These are phyloP conservation scores for Colletotrichum caudatum DNA, from an alignment of 2,329 filamentous ascomycete species.

Conservation along the genomic window DNA sequence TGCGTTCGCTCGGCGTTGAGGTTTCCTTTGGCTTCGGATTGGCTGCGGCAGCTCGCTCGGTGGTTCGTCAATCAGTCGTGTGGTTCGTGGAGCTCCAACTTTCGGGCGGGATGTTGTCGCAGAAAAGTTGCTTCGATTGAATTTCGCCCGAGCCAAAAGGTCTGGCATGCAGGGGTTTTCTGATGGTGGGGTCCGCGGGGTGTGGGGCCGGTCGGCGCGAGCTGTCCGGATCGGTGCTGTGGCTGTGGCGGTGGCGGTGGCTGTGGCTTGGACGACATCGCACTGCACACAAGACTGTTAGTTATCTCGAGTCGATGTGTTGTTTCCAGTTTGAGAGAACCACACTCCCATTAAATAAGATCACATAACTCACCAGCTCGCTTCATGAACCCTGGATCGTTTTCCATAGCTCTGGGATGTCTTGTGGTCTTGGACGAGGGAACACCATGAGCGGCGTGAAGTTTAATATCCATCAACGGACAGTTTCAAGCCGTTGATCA, in stretches of 20 bases:
- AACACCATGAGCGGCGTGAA: not conserved
- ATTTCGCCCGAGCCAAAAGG: slow-evolving; percentile 25
- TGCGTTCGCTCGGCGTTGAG: not conserved
- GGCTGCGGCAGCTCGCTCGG: not conserved
- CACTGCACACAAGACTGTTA: not conserved
- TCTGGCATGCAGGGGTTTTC: slow-evolving; percentile 36
- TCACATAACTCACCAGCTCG: not conserved
- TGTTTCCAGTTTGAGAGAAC: not conserved
- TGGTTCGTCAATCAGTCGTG: not conserved
- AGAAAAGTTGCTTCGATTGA: slow-evolving; percentile 36
- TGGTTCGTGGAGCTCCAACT: not conserved
- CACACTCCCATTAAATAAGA: not conserved
- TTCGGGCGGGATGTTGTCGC: slow-evolving; percentile 22
- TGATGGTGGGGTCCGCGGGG: slow-evolving; percentile 39
- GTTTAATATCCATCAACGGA: not conserved
- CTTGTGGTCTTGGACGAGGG: not conserved
- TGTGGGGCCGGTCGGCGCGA: slow-evolving; percentile 37
- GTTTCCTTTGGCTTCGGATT: not conserved
- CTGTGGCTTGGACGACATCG: slow-evolving; percentile 8
- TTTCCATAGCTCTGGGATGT: not conserved
- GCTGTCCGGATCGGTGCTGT: slow-evolving; percentile 37
- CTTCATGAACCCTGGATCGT: not conserved
- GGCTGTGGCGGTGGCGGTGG: slow-evolving; percentile 16
- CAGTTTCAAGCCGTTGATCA: not conserved
- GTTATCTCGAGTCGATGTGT: not conserved